These are phyloP conservation scores for Echinochloa phyllopogon DNA, from an alignment of 176 grass and related monocot species.

Conservation along the genomic window DNA sequence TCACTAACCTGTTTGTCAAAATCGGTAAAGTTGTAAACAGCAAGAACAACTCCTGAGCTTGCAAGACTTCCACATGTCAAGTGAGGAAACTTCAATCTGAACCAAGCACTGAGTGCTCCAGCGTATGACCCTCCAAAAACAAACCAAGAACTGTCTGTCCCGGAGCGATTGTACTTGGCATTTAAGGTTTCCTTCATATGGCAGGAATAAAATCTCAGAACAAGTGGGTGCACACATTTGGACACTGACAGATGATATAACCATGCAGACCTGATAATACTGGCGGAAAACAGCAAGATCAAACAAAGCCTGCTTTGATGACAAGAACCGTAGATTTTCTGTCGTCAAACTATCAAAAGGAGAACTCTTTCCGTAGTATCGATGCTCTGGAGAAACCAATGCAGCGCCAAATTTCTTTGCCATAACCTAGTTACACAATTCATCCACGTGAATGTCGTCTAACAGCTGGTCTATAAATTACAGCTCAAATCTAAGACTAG, in stretches of 20 bases:
- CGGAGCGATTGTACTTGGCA: conserved; percentile 73
- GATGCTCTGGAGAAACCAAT: conserved; percentile 92
- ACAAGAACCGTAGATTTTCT: conserved; percentile 82
- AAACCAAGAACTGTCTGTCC: conserved; percentile 81
- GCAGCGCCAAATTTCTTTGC: conserved; percentile 96
- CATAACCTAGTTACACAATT: conserved; percentile 60
- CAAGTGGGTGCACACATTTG: conserved; percentile 7
- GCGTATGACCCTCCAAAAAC: conserved; percentile 93
- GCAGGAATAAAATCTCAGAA: conserved; percentile 45
- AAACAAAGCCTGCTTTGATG: conserved; percentile 96
- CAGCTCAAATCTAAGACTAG: neutral
- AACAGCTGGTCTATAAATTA: conserved; percentile 6
- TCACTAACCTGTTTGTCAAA: conserved; percentile 65
- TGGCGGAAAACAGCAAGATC: conserved; percentile 96
- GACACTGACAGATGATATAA: neutral
- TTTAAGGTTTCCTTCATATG: conserved; percentile 79
- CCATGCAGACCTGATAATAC: conserved; percentile 81
- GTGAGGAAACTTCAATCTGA: conserved; percentile 93
- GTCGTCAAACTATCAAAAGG: conserved; percentile 84
- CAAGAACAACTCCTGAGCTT: conserved; percentile 87
- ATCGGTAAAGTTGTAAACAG: conserved; percentile 89
- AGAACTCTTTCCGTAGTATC: conserved; percentile 98
- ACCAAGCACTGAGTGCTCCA: conserved; percentile 97
- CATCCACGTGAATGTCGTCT: conserved; percentile 27
- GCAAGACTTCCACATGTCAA: conserved; percentile 96